These are phyloP conservation scores for Laburnicola sp. DNA, from an alignment of 2,329 filamentous ascomycete species.

Conservation along the genomic window DNA sequence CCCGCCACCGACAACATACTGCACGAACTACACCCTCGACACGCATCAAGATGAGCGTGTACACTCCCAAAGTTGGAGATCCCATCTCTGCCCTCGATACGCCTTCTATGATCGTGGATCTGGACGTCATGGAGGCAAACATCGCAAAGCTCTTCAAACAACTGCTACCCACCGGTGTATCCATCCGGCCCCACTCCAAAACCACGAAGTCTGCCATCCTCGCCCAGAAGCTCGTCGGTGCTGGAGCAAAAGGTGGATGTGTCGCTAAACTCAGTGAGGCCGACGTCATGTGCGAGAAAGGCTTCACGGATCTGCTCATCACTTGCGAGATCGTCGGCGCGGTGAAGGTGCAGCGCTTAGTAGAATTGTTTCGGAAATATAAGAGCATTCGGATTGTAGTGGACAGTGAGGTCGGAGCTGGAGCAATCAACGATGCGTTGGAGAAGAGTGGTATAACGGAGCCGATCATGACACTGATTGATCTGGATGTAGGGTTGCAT, in stretches of 20 bases:
- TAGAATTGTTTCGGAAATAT: slow-evolving; percentile 49
- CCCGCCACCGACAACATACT: slow-evolving; percentile 1
- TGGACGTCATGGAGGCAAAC: slow-evolving; percentile 57
- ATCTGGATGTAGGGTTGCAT: slow-evolving; percentile 57
- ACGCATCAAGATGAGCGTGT: slow-evolving; percentile 18
- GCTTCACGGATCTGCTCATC: slow-evolving; percentile 56
- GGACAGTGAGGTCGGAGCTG: slow-evolving; percentile 52
- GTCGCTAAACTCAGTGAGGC: slow-evolving; percentile 56
- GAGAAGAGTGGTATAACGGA: slow-evolving; percentile 42
- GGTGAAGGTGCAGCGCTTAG: slow-evolving; percentile 52
- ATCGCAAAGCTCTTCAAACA: slow-evolving; percentile 52
- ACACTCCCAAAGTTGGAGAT: slow-evolving; percentile 51
- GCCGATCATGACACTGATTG: slow-evolving; percentile 50
- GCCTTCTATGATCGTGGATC: slow-evolving; percentile 60
- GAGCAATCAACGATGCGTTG: slow-evolving; percentile 52
- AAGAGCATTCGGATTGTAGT: slow-evolving; percentile 52
- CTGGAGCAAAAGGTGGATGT: slow-evolving; percentile 56
- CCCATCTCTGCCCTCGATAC: slow-evolving; percentile 54
- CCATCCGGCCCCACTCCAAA: slow-evolving; percentile 58
- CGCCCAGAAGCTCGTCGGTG: slow-evolving; percentile 49
- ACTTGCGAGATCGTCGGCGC: slow-evolving; percentile 56
- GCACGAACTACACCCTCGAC: not conserved
- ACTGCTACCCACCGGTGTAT: slow-evolving; percentile 52
- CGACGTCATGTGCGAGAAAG: slow-evolving; percentile 45
- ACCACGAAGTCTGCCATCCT: slow-evolving; percentile 56